phyloP scores from a whole-genome alignment of 2,329 filamentous ascomycete species.

The Xylariaceae sp. region DNA sequence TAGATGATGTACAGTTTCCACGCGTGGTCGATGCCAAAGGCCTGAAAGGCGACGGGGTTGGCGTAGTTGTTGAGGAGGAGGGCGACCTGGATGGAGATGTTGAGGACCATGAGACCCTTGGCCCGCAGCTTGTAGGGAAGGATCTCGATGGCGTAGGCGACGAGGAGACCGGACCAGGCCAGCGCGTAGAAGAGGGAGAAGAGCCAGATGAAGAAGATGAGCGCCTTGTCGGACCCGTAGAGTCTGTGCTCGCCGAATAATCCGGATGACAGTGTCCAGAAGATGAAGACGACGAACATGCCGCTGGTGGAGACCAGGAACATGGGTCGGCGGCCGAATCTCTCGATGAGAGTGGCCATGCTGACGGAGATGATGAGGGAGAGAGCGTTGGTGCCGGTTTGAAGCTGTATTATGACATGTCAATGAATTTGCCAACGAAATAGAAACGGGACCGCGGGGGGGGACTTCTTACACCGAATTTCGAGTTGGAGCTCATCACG shows the following conservation, averaged over 20 bases:
- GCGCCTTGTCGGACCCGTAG: conserved; percentile 35
- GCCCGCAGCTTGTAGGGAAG: conserved; percentile 45
- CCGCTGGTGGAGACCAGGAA: conserved; percentile 43
- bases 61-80: conserved; percentile 49
- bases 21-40: conserved; percentile 37
- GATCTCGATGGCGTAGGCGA: conserved; percentile 49
- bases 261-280: conserved; percentile 45
- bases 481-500: conserved; percentile 40
- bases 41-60: conserved; percentile 50
- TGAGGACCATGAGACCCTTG: conserved; percentile 53
- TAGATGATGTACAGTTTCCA: conserved; percentile 56
- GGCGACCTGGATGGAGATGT: conserved; percentile 49
- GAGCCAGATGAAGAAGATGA: conserved; percentile 46
- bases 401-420: conserved; percentile 30
- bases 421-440: conserved; percentile 17
- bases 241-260: conserved; percentile 38
- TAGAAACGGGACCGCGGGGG: background rate
- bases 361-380: conserved; percentile 47
- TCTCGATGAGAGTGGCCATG: conserved; percentile 50
- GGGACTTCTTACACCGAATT: conserved; percentile 37
- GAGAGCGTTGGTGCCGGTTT: conserved; percentile 47
- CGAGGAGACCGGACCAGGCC: conserved; percentile 52
- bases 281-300: conserved; percentile 44
- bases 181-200: conserved; percentile 48
- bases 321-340: conserved; percentile 49